Conservation (phyloP, 208 protist species). For the Trypanosoma lewisi region DNA sequence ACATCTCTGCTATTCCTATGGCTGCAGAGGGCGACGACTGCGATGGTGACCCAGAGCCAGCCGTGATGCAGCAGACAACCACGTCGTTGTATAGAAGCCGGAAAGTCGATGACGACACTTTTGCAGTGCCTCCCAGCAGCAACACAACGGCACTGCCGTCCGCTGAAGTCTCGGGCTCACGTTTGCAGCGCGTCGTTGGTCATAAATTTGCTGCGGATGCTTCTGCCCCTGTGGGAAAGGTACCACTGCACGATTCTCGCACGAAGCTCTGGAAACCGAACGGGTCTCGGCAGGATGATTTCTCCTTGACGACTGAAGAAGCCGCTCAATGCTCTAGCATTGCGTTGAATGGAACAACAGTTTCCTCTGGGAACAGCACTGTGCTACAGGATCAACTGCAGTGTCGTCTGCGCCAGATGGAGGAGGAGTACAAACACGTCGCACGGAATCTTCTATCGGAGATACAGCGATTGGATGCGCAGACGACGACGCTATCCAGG, state of each 20-base stretch:
- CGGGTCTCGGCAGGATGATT: neutral
- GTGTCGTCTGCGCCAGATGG: neutral
- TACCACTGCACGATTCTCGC: neutral
- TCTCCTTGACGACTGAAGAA: neutral
- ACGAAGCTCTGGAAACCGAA: neutral
- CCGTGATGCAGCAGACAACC: neutral
- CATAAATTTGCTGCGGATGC: neutral
- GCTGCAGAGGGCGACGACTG: conserved; percentile 8
- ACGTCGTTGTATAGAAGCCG: neutral
- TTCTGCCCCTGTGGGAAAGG: neutral
- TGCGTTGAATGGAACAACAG: neutral
- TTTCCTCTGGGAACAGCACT: neutral
- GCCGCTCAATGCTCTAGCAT: neutral
- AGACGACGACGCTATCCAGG: conserved; percentile 1
- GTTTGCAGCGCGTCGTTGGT: neutral
- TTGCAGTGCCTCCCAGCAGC: neutral
- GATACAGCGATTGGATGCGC: conserved; percentile 18
- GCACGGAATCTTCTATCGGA: conserved; percentile 8
- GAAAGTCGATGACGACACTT: neutral
- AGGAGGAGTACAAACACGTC: conserved; percentile 18
- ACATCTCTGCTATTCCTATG: conserved; percentile 24
- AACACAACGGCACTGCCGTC: conserved; percentile 16
- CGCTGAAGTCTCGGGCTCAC: neutral
- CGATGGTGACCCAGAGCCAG: neutral
- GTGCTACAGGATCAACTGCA: neutral